Base-by-base conservation (phyloP, 257 asterid genomes). In the Cruciata laevipes region DNA sequence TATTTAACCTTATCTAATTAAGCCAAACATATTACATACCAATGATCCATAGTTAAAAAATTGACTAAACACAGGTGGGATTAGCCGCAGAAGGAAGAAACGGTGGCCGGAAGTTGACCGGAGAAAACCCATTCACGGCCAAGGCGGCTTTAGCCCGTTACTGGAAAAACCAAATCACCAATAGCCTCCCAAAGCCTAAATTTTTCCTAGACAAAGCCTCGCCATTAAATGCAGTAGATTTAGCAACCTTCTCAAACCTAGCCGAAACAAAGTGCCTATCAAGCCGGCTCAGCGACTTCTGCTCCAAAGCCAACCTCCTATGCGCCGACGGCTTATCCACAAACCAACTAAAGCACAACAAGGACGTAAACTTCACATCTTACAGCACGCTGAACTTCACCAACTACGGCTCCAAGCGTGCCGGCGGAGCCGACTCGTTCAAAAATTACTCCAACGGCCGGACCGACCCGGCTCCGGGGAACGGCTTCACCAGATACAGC, bases 401-500 rank as follows among this genome's bases (percentile, higher is more conserved):
- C 69, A 87, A 84, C 76, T 92, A 87, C 76, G 98, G 95, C 73
- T 71, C 81, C 24, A 61, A 63, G 13, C 75, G 73, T 7, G 37
- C 66, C 52, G 92, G 90, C 3, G 88, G 86, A 4, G 38, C 14
- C 0, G 95, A 92, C 66, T 67, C 81, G 0, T 92, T 92, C 86
- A 68, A 69, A 42, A 74, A 77, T 55, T 91, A 89, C 73, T 77
- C 95, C 35, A 88, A 83, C 6, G 67, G 51, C 11, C 77, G 71
- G 5, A 89, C 21, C 79, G 65, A 61, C 79, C n/a, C 44, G 70
- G 49, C 49, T 51, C 23, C 23, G 17, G 49, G 49, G 55, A 81
- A 85, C 69, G 32, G 81, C 6, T 89, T 91, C 86, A 87, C 89
- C 27, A 80, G 92, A 21, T 89, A 89, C 71, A 89, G 96, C 83